These are phyloP conservation scores for Naganishia vishniacii DNA, from an alignment of 768 basidiomycete species.

Conservation along the genomic window DNA sequence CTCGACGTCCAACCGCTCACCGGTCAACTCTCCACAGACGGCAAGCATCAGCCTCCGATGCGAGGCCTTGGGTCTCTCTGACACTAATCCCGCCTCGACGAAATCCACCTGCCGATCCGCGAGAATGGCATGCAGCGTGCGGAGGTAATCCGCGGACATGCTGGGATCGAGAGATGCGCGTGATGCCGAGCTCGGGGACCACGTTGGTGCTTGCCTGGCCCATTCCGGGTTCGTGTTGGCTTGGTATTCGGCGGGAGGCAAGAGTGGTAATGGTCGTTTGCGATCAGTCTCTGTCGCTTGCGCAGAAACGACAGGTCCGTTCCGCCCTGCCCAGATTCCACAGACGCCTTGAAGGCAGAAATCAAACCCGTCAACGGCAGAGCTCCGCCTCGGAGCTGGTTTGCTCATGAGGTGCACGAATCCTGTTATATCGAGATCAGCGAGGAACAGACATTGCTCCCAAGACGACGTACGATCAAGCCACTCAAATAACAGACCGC, in stretches of 20 bases:
- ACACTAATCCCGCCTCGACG: conserved; percentile 27
- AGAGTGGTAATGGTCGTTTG: background rate
- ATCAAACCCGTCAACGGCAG: conserved; percentile 28
- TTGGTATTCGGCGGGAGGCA: background rate
- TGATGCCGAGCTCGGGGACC: background rate
- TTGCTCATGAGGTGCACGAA: conserved; percentile 37
- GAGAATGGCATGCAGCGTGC: conserved; percentile 21
- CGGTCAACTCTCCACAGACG: conserved; percentile 34
- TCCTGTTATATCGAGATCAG: conserved; percentile 26
- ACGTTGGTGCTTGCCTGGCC: conserved; percentile 5
- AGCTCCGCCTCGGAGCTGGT: conserved; percentile 26
- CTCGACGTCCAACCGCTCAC: conserved; percentile 29
- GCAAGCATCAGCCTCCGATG: conserved; percentile 41
- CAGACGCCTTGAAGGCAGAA: conserved; percentile 42
- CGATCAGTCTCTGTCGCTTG: background rate
- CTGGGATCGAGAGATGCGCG: conserved; percentile 7
- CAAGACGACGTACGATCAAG: conserved; percentile 35
- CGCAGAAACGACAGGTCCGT: conserved; percentile 20
- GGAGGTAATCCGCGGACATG: conserved; percentile 19
- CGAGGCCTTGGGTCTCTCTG: conserved; percentile 27
- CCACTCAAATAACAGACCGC: conserved; percentile 40
- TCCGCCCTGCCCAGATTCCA: conserved; percentile 37
- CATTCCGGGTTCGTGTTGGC: background rate
- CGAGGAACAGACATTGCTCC: no score
- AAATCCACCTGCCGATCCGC: conserved; percentile 19